phyloP scores from a whole-genome alignment of 345 rosid genomes.

The Citrus sp. region DNA sequence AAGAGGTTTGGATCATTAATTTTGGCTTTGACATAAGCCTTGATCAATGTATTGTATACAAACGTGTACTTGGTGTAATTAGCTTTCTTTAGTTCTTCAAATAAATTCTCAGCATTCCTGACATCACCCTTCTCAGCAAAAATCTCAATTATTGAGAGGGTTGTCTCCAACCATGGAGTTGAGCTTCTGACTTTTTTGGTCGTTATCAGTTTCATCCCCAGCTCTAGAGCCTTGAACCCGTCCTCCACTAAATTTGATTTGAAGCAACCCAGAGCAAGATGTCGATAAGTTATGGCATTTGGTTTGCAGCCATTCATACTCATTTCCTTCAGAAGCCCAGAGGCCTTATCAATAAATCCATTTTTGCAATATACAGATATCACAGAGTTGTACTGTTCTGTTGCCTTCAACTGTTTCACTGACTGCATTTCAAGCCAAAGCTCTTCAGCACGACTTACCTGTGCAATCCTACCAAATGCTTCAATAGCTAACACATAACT shows the following conservation, averaged over 20 bases:
- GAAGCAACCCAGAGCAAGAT: slow-evolving; percentile 88
- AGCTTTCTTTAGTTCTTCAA: slow-evolving; percentile 60
- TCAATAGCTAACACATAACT: slow-evolving; percentile 70
- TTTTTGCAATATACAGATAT: slow-evolving; percentile 66
- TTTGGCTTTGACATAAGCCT: slow-evolving; percentile 78
- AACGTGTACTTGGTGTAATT: slow-evolving; percentile 71
- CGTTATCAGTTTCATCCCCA: slow-evolving; percentile 41
- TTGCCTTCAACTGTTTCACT: slow-evolving; percentile 47
- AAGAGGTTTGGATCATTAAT: slow-evolving; percentile 64
- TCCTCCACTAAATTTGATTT: slow-evolving; percentile 56
- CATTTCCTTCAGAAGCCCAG: slow-evolving; percentile 63
- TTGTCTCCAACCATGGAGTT: slow-evolving; percentile 89
- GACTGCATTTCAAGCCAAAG: slow-evolving; percentile 79
- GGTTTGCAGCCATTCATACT: slow-evolving; percentile 52
- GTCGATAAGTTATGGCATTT: slow-evolving; percentile 72
- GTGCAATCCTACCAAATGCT: slow-evolving; percentile 67
- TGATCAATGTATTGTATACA: slow-evolving; percentile 73
- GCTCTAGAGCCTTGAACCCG: slow-evolving; percentile 64
- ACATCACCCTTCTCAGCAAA: slow-evolving; percentile 80
- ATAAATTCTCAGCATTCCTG: slow-evolving; percentile 64
- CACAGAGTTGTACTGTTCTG: slow-evolving; percentile 74
- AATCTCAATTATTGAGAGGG: slow-evolving; percentile 58
- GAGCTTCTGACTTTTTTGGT: slow-evolving; percentile 59
- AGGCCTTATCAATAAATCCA: slow-evolving; percentile 61
- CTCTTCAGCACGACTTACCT: slow-evolving; percentile 63